These are phyloP conservation scores for Fusarium dlaminii DNA, from an alignment of 2,329 filamentous ascomycete genomes.

Conservation along the genomic window DNA sequence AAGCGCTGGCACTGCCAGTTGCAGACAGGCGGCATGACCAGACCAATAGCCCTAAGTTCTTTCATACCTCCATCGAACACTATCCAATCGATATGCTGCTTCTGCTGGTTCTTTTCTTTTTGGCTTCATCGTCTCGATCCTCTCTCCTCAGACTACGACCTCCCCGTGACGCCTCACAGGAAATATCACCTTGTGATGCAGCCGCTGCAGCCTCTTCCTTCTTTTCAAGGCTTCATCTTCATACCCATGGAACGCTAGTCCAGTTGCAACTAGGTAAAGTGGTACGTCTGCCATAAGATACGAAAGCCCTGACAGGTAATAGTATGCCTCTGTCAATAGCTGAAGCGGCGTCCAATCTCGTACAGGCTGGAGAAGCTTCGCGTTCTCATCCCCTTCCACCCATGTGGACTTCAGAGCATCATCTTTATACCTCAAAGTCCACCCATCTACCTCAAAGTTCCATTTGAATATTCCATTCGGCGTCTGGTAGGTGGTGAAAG, in stretches of 20 bases:
- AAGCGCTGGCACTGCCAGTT: background rate
- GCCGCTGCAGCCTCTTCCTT: constrained; percentile 3
- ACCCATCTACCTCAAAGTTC: constrained; percentile 4
- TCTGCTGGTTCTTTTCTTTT: background rate
- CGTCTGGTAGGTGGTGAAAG: constrained; percentile 4
- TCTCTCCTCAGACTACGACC: background rate
- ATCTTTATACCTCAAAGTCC: constrained; percentile 4
- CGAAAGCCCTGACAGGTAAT: constrained; percentile 10
- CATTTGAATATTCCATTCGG: constrained; percentile 7
- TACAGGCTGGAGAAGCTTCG: background rate
- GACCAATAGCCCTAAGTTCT: background rate
- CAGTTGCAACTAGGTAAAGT: background rate
- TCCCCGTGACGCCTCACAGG: background rate
- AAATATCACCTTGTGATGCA: background rate
- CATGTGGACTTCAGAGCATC: background rate
- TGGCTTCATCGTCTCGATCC: background rate
- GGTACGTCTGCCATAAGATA: constrained; percentile 4
- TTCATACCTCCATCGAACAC: background rate
- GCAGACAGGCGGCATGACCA: background rate
- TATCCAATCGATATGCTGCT: background rate
- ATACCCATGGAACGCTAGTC: background rate
- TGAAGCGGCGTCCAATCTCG: background rate
- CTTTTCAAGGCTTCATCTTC: constrained; percentile 1
- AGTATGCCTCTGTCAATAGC: constrained; percentile 2
- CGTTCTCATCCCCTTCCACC: background rate